Conservation (phyloP, 208 protist species). For the Lotmaria passim region DNA sequence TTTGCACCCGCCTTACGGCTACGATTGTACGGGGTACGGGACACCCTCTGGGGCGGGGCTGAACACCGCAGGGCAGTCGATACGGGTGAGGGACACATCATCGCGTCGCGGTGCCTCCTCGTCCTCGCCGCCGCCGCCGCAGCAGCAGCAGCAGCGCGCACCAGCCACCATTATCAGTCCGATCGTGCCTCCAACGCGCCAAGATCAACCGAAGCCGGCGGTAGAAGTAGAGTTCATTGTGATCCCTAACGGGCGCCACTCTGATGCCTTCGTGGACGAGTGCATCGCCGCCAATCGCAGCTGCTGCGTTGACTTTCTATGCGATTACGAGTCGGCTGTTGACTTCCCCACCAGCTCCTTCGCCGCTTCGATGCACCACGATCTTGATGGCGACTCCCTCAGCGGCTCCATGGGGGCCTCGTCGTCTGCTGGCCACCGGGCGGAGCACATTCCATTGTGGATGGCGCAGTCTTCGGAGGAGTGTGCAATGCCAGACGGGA, state of each 20-base stretch:
- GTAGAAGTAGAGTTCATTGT: constrained; percentile 66
- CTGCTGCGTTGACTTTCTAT: constrained; percentile 79
- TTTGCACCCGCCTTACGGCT: too few relatives aligned
- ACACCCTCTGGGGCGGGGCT: too few relatives aligned
- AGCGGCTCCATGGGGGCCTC: not conserved
- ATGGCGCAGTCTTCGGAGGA: constrained; percentile 6
- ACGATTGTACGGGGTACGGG: too few relatives aligned
- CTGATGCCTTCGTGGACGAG: constrained; percentile 82
- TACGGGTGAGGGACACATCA: not conserved
- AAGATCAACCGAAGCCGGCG: constrained; percentile 28
- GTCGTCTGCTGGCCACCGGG: constrained; percentile 2
- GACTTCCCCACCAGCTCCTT: constrained; percentile 17
- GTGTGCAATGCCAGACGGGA: constrained; percentile 46
- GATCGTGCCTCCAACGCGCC: constrained; percentile 12
- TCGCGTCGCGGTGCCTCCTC: not conserved
- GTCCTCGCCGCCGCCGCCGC: not conserved
- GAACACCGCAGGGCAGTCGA: not conserved
- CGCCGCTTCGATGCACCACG: not conserved
- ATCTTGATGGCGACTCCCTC: not conserved
- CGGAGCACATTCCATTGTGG: not conserved
- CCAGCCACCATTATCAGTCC: constrained; percentile 11
- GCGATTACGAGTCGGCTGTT: constrained; percentile 59
- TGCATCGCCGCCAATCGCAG: constrained; percentile 58
- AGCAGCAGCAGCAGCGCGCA: constrained; percentile 8
- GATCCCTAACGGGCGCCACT: constrained; percentile 67